Base-by-base conservation (phyloP, 1,284 basidiomycete genomes). In the Trichosporon coremiiforme region DNA sequence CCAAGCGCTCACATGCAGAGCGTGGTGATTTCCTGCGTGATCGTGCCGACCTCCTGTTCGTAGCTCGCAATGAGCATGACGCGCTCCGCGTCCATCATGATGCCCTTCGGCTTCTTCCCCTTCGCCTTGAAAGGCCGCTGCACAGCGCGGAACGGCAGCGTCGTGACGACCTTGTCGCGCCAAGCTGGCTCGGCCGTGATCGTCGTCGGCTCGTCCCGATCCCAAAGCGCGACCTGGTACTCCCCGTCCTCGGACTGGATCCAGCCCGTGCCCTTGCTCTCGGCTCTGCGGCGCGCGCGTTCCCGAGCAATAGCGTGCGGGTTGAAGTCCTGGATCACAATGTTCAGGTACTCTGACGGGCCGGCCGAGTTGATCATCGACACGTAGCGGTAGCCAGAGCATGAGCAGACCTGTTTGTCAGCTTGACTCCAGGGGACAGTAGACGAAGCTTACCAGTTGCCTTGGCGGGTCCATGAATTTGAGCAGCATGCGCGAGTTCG, bases 31-130 rank as follows among this genome's bases (percentile, higher is more conserved):
- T 79, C 77, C 67, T 81, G 79, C 17, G 29, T 33, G 50, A 64
- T 1, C 15, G 7, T 13, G 15, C 20, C 31, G 41, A 22, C 20
- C 20, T 35, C 45, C 10, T 8, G 31, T n/a, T 29, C 12, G 35
- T 33, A 4, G 67, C 47, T 15, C n/a, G n/a, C 13, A 63, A 80
- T 70, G 1, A 78, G 64, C 22, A 80, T 77, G 22, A 82, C 68
- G 66, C 80, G 72, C 73, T 82, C 77, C 73, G 79, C 81, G 73
- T 82, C 81, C 15, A 81, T 80, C 80, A 82, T 81, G 20, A 82
- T 74, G 10, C 81, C 81, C 70, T 79, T 78, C 1, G 78, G 76
- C 25, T 60, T 63, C 1, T 69, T 63, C 7, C 9, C 36, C 35
- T 10, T 64, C 6, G 17, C 25, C 9, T 73, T 75, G 41, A 74